Conservation (phyloP, 257 asterid genomes). For the Scutellaria minor region DNA sequence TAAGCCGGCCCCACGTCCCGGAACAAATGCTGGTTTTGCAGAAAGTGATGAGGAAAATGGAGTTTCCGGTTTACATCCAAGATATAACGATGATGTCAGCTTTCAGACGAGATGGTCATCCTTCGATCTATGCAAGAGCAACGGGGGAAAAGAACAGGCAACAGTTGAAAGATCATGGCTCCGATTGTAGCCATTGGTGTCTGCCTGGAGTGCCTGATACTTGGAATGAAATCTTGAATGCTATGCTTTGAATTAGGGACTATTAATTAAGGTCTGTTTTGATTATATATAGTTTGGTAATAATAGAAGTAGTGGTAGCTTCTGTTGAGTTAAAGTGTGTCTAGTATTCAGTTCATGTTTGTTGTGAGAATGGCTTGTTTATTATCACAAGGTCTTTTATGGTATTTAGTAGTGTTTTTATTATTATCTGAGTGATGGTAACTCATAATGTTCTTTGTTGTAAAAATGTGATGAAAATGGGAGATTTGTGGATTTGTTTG, state of each 20-base stretch:
- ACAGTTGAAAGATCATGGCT: slow-evolving; percentile 43
- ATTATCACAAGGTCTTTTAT: neutral
- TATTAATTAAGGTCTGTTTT: neutral
- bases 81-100: slow-evolving; percentile 71
- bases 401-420: neutral
- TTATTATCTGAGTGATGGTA: neutral
- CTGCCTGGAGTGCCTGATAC: slow-evolving; percentile 93
- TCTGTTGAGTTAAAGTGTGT: neutral
- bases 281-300: neutral
- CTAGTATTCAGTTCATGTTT: neutral
- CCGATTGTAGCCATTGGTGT: slow-evolving; percentile 96
- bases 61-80: slow-evolving; percentile 69
- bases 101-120: slow-evolving; percentile 79
- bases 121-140: slow-evolving; percentile 68
- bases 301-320: neutral
- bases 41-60: slow-evolving; percentile 59
- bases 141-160: slow-evolving; percentile 55
- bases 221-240: slow-evolving; percentile 81
- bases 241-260: slow-evolving; percentile 45
- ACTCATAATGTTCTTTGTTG: slow-evolving; percentile 4
- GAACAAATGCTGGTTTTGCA: slow-evolving; percentile 54
- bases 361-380: slow-evolving; percentile 21
- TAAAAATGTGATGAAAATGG: neutral
- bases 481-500: slow-evolving; percentile 33
- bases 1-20: slow-evolving; percentile 56